Percentiles rank a stretch among this genome's conserved stretches.
phyloP scores from a whole-genome alignment of 441 rosid species.

The Bocquillonia castaneifolia region DNA sequence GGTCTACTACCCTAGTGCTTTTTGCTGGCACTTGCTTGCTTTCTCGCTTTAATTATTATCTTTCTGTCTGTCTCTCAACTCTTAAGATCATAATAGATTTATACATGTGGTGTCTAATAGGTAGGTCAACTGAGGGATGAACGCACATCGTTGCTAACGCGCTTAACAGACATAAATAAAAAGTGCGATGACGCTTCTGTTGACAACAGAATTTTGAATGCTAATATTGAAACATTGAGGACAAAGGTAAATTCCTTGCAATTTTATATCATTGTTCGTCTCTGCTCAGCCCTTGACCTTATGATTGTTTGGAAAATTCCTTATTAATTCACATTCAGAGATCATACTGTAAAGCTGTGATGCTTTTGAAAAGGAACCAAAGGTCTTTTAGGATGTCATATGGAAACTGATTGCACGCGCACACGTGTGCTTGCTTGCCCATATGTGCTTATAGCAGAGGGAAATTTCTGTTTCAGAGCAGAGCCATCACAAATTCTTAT shows the following conservation, averaged over 20 bases:
- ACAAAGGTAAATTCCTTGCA: conserved; percentile 58
- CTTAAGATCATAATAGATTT: background rate
- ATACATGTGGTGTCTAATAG: conserved; percentile 33
- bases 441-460: conserved; percentile 16
- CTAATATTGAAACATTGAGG: conserved; percentile 87
- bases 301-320: background rate
- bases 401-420: conserved; percentile 13
- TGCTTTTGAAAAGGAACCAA: background rate
- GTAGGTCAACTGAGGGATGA: conserved; percentile 82
- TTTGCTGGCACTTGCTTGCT: conserved; percentile 7
- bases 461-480: conserved; percentile 12
- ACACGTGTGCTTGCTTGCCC: background rate
- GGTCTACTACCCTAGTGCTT: conserved; percentile 40
- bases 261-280: background rate
- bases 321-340: conserved; percentile 4
- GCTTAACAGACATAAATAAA: conserved; percentile 64
- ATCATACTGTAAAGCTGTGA: background rate
- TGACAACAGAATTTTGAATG: conserved; percentile 86
- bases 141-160: conserved; percentile 60
- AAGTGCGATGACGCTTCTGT: conserved; percentile 76
- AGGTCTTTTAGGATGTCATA: background rate
- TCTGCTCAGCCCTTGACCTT: background rate
- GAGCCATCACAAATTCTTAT: background rate
- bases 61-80: background rate
- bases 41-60: too few relatives aligned